Evolutionary conservation across 768 basidiomycete genomes (phyloP).

Genomic region (Lanmaoa pseudosensibilis): DNA sequence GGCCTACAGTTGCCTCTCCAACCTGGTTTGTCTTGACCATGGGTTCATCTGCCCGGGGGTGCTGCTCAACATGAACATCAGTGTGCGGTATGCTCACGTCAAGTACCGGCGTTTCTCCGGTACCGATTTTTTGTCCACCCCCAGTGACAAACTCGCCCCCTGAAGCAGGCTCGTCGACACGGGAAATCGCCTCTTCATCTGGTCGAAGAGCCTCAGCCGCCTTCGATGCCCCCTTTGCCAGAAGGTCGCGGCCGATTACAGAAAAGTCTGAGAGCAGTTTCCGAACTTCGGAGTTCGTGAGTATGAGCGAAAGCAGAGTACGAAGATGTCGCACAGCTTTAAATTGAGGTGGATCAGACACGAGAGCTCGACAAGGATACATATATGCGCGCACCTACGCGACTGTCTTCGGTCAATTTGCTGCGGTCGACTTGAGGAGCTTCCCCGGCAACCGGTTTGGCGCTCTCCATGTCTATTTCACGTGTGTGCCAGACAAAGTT

Average conservation of each 20-base stretch:
- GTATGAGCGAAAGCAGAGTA: conserved; percentile 79
- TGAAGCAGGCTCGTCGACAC: conserved; percentile 69
- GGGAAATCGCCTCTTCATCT: conserved; percentile 53
- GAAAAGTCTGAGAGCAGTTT: conserved; percentile 83
- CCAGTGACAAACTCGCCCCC: conserved; percentile 61
- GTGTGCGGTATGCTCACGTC: conserved; percentile 47
- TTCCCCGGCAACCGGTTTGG: conserved; percentile 43
- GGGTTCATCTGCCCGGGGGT: conserved; percentile 51
- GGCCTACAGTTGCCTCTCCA: conserved; percentile 30
- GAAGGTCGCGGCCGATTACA: conserved; percentile 78
- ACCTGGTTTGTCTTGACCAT: conserved; percentile 35
- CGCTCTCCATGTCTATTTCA: conserved; percentile 40
- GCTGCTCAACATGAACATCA: conserved; percentile 44
- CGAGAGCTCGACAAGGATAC: not conserved
- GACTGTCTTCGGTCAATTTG: conserved; percentile 56
- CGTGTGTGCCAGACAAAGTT: conserved; percentile 84
- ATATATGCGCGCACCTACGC: conserved; percentile 50
- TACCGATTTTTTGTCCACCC: conserved; percentile 41
- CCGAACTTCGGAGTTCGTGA: conserved; percentile 92
- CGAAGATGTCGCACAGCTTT: conserved; percentile 82
- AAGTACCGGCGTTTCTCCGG: conserved; percentile 48
- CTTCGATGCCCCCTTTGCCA: conserved; percentile 71
- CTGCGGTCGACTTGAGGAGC: conserved; percentile 51
- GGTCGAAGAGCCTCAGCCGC: conserved; percentile 72
- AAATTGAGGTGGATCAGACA: conserved; percentile 12